phyloP scores from a whole-genome alignment of 1,139 yeast genomes.

The Lipomyces yarrowii region DNA sequence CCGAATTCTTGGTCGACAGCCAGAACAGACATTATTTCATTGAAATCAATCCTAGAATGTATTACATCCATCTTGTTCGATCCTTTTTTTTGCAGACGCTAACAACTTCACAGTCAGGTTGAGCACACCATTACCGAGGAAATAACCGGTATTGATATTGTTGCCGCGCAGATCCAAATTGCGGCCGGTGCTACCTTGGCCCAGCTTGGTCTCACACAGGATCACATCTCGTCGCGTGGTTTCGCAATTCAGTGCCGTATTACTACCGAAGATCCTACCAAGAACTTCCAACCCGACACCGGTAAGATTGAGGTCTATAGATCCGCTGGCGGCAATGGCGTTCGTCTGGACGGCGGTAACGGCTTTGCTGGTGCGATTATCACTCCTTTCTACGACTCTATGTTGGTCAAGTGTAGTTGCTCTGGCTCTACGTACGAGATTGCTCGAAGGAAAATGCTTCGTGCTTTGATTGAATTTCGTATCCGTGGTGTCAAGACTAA shows the following conservation, averaged over 20 bases:
- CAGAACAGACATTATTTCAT: conserved; percentile 96
- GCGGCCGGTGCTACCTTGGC: conserved; percentile 97
- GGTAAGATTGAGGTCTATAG: conserved; percentile 98
- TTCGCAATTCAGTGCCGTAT: conserved; percentile 99
- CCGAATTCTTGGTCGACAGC: conserved; percentile 92
- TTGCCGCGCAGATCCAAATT: conserved; percentile 97
- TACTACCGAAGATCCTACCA: conserved; percentile 97
- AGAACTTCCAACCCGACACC: conserved; percentile 97
- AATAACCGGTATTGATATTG: conserved; percentile 96
- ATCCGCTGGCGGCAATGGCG: conserved; percentile 99
- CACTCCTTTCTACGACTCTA: conserved; percentile 96
- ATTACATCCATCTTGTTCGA: conserved; percentile 42
- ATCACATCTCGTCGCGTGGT: conserved; percentile 92
- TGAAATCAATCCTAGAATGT: conserved; percentile 98
- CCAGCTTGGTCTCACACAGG: conserved; percentile 90
- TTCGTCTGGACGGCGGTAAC: conserved; percentile 97
- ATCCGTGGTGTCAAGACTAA: conserved; percentile 98
- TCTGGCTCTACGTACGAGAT: conserved; percentile 96
- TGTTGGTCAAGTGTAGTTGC: conserved; percentile 97
- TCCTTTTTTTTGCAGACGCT: background rate
- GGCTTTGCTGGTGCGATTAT: conserved; percentile 98
- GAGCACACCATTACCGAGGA: conserved; percentile 99
- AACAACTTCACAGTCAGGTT: conserved; percentile 46
- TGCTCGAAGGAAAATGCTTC: conserved; percentile 94
- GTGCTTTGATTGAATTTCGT: conserved; percentile 95